Evolutionary conservation across 495 filamentous ascomycete species (phyloP).

Genomic region (Xylaria cubensis): DNA sequence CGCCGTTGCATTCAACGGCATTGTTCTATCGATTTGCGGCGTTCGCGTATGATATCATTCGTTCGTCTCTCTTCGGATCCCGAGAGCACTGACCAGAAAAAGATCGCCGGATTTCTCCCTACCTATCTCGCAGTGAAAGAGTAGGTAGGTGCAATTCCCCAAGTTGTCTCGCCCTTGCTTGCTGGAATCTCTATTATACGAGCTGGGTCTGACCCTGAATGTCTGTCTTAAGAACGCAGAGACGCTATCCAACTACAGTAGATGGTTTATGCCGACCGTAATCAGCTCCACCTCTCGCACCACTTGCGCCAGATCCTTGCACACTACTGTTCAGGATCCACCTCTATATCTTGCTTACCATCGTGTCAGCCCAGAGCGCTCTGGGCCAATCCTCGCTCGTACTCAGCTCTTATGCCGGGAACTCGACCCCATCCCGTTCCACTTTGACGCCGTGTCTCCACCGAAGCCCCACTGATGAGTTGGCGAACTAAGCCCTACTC

Average conservation of each 20-base stretch:
- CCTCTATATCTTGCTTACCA: constrained; percentile 36
- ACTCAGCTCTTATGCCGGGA: constrained; percentile 30
- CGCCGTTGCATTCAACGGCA: constrained; percentile 9
- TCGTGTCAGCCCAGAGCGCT: constrained; percentile 41
- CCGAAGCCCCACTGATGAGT: constrained; percentile 41
- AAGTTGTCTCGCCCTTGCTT: background rate
- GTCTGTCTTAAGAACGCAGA: constrained; percentile 2
- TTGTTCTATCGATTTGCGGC: constrained; percentile 1
- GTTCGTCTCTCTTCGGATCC: background rate
- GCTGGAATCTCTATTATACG: constrained; percentile 6
- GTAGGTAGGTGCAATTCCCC: constrained; percentile 1
- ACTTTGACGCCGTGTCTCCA: constrained; percentile 30
- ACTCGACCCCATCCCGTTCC: constrained; percentile 32
- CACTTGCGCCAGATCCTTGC: constrained; percentile 22
- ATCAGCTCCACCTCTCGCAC: constrained; percentile 29
- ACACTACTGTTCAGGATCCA: constrained; percentile 20
- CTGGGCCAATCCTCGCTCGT: constrained; percentile 38
- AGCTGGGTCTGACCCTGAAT: constrained; percentile 8
- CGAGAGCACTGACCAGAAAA: background rate
- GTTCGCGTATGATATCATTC: background rate
- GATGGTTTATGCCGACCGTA: constrained; percentile 25
- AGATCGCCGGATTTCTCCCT: background rate
- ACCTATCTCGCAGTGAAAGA: background rate
- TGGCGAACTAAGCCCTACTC: constrained; percentile 34
- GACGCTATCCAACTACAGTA: constrained; percentile 27